Conservation (phyloP, 2,329 filamentous ascomycete species). For the Colletotrichum gigasporum region DNA sequence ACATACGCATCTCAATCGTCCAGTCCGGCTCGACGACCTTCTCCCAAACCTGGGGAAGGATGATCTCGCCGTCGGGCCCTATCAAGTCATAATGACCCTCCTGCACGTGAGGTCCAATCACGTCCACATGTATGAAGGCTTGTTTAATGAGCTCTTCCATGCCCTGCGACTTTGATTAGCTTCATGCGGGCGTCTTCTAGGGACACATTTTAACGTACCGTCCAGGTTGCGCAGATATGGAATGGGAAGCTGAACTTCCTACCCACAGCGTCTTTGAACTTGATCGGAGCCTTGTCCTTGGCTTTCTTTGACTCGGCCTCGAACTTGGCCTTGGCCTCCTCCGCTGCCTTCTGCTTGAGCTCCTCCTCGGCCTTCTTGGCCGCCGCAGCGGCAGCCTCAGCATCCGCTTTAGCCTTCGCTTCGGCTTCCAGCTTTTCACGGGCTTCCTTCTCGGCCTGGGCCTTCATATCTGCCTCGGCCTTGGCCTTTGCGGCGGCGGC, state of each 20-base stretch:
- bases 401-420: slow-evolving; percentile 45
- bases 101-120: slow-evolving; percentile 79
- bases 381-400: slow-evolving; percentile 50
- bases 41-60: slow-evolving; percentile 84
- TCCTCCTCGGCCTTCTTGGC: slow-evolving; percentile 61
- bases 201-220: slow-evolving; percentile 61
- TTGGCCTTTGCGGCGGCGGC: slow-evolving; percentile 36
- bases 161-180: slow-evolving; percentile 61
- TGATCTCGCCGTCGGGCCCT: slow-evolving; percentile 83
- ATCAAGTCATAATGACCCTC: slow-evolving; percentile 84
- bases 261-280: slow-evolving; percentile 91
- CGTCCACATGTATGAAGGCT: slow-evolving; percentile 81
- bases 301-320: slow-evolving; percentile 58
- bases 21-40: slow-evolving; percentile 82
- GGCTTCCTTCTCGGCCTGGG: slow-evolving; percentile 50
- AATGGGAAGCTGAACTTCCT: slow-evolving; percentile 94
- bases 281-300: slow-evolving; percentile 75
- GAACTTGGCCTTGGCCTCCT: slow-evolving; percentile 61
- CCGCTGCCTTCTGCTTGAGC: slow-evolving; percentile 64
- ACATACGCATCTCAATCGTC: slow-evolving; percentile 75
- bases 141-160: slow-evolving; percentile 90
- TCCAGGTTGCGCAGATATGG: slow-evolving; percentile 84
- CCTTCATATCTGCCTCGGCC: slow-evolving; percentile 40
- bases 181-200: background rate
- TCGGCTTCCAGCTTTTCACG: slow-evolving; percentile 52